Percentiles rank a stretch among this genome's conserved stretches.
Conservation (phyloP, 176 grass and related monocot genomes). For the Phragmites australis region DNA sequence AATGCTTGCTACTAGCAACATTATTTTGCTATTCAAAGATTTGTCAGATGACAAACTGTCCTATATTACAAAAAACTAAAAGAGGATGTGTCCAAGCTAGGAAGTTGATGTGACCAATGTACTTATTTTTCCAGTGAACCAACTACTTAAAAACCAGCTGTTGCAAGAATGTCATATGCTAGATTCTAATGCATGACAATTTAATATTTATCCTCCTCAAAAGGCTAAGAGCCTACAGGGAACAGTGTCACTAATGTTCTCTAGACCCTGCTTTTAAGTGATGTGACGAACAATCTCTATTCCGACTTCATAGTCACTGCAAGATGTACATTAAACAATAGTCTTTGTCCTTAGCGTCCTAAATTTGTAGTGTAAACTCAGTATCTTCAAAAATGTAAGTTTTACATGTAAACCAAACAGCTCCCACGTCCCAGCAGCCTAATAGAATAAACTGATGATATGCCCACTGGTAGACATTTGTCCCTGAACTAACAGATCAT, state of each 20-base stretch:
- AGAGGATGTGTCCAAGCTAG: not conserved
- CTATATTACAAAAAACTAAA: not conserved
- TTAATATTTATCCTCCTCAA: not conserved
- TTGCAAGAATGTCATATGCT: not conserved
- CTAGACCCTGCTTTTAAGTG: not conserved
- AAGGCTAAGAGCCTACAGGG: not conserved
- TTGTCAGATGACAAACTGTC: not conserved
- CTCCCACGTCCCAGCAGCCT: not conserved
- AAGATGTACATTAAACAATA: not conserved
- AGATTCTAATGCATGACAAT: not conserved
- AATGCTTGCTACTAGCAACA: not conserved
- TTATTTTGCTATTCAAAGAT: not conserved
- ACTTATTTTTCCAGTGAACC: not conserved
- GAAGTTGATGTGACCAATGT: too few relatives aligned
- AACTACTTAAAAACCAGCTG: not conserved
- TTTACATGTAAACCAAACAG: not conserved
- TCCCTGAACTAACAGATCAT: not conserved
- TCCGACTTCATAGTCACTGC: not conserved
- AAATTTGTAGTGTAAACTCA: not conserved
- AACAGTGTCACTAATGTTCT: not conserved
- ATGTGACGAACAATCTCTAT: not conserved
- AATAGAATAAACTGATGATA: not conserved
- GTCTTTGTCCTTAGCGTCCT: not conserved
- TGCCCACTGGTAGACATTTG: not conserved
- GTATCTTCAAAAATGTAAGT: not conserved